Evolutionary conservation across 768 basidiomycete species (phyloP).

Genomic region (Chalciporus pseudorubinellus): DNA sequence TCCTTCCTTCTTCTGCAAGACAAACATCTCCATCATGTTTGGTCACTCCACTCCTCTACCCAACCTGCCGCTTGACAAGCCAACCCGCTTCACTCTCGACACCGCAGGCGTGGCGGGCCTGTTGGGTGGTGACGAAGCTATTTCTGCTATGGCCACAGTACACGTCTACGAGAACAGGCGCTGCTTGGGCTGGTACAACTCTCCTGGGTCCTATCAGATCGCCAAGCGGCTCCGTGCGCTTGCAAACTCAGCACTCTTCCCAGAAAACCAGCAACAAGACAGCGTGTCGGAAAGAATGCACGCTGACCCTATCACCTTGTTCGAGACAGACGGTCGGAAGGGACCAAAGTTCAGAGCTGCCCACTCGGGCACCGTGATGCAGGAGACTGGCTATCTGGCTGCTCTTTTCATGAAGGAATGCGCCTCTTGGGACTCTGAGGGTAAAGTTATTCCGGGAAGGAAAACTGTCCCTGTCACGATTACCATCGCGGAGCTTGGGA

Average conservation of each 20-base stretch:
- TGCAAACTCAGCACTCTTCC: conserved; percentile 17
- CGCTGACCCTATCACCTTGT: conserved; percentile 3
- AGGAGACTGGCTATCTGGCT: conserved; percentile 10
- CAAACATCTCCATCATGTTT: neutral
- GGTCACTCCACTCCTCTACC: neutral
- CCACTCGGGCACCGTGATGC: conserved; percentile 6
- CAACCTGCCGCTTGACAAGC: neutral
- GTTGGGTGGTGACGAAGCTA: conserved; percentile 33
- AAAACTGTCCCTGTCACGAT: conserved; percentile 6
- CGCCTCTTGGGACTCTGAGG: neutral
- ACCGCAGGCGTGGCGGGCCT: conserved; percentile 28
- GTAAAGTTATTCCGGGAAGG: neutral
- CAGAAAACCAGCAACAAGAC: conserved; percentile 3
- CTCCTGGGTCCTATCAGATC: conserved; percentile 30
- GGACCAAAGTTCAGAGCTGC: conserved; percentile 9
- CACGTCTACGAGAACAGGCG: conserved; percentile 24
- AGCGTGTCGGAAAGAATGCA: conserved; percentile 16
- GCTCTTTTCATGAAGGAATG: conserved; percentile 1
- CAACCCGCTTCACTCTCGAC: conserved; percentile 18
- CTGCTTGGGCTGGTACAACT: conserved; percentile 36
- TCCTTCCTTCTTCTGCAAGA: neutral
- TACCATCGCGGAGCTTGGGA: conserved; percentile 1
- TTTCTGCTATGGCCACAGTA: conserved; percentile 30
- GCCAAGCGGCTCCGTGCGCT: conserved; percentile 26
- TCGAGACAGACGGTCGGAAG: conserved; percentile 7